phyloP scores from a whole-genome alignment of 2,329 filamentous ascomycete species.

The Ambrosiella cleistominuta region DNA sequence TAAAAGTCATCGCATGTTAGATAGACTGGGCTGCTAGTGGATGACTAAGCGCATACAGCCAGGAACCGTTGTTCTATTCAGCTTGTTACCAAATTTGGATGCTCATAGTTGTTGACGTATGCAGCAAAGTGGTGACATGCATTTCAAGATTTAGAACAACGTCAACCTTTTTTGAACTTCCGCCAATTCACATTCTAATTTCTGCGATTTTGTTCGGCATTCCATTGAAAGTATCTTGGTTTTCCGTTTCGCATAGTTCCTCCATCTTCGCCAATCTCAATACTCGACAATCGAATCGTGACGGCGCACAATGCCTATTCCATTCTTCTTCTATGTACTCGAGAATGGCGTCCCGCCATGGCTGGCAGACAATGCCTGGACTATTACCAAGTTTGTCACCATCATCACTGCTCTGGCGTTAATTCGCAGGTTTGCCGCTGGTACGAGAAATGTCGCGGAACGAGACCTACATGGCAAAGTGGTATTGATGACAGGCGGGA shows the following conservation, averaged over 20 bases:
- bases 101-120: conserved; percentile 1
- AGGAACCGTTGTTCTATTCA: background rate
- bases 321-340: conserved; percentile 30
- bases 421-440: conserved; percentile 60
- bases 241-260: background rate
- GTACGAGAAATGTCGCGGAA: conserved; percentile 56
- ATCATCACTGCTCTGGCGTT: conserved; percentile 24
- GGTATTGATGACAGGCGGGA: conserved; percentile 84
- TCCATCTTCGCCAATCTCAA: background rate
- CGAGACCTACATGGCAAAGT: conserved; percentile 85
- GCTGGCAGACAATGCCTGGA: conserved; percentile 28
- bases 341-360: conserved; percentile 32
- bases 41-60: background rate
- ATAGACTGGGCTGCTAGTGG: background rate
- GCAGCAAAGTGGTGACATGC: background rate
- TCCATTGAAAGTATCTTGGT: background rate
- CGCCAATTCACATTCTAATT: background rate
- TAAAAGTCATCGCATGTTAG: background rate
- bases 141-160: background rate
- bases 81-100: background rate
- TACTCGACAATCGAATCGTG: background rate
- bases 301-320: conserved; percentile 30
- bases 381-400: conserved; percentile 24
- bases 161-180: background rate
- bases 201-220: background rate